Conservation (phyloP, 164 flowering plant species). For the Euptelea pleiosperma region DNA sequence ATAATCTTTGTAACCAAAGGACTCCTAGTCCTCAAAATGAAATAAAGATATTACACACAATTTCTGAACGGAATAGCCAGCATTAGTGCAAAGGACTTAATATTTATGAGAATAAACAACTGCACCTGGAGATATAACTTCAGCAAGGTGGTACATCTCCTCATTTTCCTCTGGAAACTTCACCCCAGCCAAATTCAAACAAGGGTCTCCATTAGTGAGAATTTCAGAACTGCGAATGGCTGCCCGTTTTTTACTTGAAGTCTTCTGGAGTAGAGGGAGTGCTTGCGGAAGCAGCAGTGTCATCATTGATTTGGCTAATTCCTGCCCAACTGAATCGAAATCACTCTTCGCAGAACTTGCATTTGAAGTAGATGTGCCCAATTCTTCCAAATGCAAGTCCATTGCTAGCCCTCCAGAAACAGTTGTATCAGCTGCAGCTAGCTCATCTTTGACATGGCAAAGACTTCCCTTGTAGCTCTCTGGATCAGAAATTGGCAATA, state of each 20-base stretch:
- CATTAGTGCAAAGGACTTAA: not conserved
- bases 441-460: constrained; percentile 19
- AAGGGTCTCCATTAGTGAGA: constrained; percentile 4
- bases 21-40: not conserved
- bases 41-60: no score
- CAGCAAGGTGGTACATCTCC: constrained; percentile 9
- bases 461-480: constrained; percentile 16
- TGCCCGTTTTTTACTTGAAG: constrained; percentile 40
- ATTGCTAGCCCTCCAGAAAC: constrained; percentile 26
- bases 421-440: constrained; percentile 13
- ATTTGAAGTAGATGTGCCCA: constrained; percentile 28
- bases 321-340: constrained; percentile 69
- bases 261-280: constrained; percentile 65
- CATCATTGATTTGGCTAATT: constrained; percentile 77
- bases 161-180: constrained; percentile 19
- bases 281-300: constrained; percentile 86
- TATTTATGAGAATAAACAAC: not conserved
- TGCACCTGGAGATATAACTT: constrained; percentile 32
- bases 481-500: constrained; percentile 24
- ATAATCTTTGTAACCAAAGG: not conserved
- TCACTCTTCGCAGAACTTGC: constrained; percentile 46
- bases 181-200: constrained; percentile 1
- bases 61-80: no score
- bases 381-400: constrained; percentile 36
- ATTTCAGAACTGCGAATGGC: constrained; percentile 13